Evolutionary conservation across 169 alveolate species (phyloP).

Genomic region (Fabrea salina): DNA sequence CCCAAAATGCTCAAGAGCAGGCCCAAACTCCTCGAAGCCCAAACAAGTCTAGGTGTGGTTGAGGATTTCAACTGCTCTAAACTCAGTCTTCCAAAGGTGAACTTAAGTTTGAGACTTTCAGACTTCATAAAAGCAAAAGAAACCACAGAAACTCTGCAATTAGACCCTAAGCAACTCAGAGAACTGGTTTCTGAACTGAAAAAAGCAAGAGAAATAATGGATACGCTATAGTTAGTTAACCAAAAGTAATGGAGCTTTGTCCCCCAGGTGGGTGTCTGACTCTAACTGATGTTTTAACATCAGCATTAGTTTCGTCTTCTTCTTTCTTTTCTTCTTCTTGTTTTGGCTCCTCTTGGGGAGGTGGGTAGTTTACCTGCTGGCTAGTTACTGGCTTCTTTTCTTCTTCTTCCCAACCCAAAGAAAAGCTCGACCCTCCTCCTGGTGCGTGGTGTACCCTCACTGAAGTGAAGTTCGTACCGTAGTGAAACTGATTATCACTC

Average conservation of each 20-base stretch:
- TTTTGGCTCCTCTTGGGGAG: not conserved
- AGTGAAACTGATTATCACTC: conserved; percentile 7
- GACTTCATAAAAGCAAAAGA: too few species aligned
- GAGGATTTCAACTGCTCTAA: too few species aligned
- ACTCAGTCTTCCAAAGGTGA: too few species aligned
- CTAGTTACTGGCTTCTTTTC: not conserved
- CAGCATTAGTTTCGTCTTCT: conserved; percentile 19
- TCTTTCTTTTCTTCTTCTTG: conserved; percentile 21
- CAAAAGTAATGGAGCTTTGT: not conserved
- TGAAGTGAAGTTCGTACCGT: conserved; percentile 25
- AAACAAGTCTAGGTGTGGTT: too few species aligned
- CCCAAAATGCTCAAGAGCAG: too few species aligned
- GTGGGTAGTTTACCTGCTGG: not conserved
- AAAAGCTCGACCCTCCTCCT: conserved; percentile 11
- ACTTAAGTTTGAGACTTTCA: too few species aligned
- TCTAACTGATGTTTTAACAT: conserved; percentile 10
- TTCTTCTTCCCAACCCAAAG: conserved; percentile 22
- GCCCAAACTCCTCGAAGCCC: too few species aligned
- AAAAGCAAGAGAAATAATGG: too few species aligned
- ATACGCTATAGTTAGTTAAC: too few species aligned
- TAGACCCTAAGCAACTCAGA: too few species aligned
- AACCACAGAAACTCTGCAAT: too few species aligned
- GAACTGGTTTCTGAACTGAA: too few species aligned
- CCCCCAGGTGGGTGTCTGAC: conserved; percentile 20
- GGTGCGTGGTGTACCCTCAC: conserved; percentile 13